Base-by-base conservation (phyloP, 345 rosid species). In the Excoecaria cochinchinensis region DNA sequence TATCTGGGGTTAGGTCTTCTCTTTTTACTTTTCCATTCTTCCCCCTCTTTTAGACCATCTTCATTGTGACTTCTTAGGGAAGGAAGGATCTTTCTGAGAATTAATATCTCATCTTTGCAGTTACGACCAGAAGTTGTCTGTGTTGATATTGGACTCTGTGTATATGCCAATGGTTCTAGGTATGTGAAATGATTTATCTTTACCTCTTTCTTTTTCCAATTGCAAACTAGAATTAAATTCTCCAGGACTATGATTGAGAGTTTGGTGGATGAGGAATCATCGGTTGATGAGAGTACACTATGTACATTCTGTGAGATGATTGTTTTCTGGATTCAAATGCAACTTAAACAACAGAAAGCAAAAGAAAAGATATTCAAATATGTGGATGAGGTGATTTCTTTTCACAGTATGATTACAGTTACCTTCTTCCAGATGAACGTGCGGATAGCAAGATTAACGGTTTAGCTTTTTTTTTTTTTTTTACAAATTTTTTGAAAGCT, bases 271-370 rank as follows among this genome's bases (percentile, higher is more conserved):
- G 70, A 82, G n/a, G 66, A 63, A 17, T 62, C 78, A 38, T 36
- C 76, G 7, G 52, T 53, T 14, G 74, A 75, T 7, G 79, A 74
- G 56, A 77, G 71, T 75, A 56, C 78, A 14, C 31, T 78, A n/a
- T 86, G 93, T 55, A 75, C 87, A 17, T 81, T 84, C 64, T 87
- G 89, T 51, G 87, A 85, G 86, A 86, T 82, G 86, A 72, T 82
- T 9, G 86, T 82, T 63, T 77, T 81, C 72, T 83, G 90, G 89
- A 76, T 86, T 75, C 89, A 89, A 73, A 74, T 80, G 65, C 86
- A 83, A 80, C 85, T 87, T 31, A 76, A 83, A 58, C 85, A 87
- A 67, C 79, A 89, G 73, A 77, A 75, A 75, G 78, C 88, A n/a
- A 84, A 83, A 82, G 89, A 84, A 42, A 74, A 42, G 25, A 61